Evolutionary conservation across 129 eudicot species (phyloP).

Genomic region (Sambucus nigra): DNA sequence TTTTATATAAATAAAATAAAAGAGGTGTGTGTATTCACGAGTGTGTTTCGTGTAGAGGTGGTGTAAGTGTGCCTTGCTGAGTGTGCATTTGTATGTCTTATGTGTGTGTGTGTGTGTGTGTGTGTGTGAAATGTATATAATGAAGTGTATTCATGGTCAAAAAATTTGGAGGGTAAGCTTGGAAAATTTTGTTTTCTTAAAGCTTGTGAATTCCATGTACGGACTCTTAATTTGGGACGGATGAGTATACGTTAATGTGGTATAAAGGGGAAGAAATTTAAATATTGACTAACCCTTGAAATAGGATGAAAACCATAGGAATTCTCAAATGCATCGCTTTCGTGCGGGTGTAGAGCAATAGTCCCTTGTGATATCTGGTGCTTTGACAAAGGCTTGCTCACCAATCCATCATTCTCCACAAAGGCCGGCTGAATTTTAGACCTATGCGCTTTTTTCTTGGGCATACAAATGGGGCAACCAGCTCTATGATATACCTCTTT

Average conservation of each 20-base stretch:
- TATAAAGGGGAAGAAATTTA: background rate
- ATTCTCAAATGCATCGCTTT: conserved; percentile 44
- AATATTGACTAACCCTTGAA: conserved; percentile 54
- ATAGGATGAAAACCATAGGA: conserved; percentile 32
- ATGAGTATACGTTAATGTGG: background rate
- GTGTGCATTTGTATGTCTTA: no score
- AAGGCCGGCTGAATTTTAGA: conserved; percentile 30
- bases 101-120: no score
- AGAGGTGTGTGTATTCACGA: no score
- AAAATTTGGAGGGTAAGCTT: no score
- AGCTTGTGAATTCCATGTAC: no score
- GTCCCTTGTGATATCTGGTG: conserved; percentile 34
- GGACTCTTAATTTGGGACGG: no score
- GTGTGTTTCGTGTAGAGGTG: no score
- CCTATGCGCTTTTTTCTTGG: conserved; percentile 43
- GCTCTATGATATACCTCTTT: conserved; percentile 21
- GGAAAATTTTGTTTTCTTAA: no score
- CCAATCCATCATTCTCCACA: conserved; percentile 45
- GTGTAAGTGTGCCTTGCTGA: no score
- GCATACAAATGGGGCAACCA: conserved; percentile 87
- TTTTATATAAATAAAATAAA: no score
- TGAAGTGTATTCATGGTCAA: no score
- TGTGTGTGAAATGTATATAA: no score
- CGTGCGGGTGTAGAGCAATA: conserved; percentile 33
- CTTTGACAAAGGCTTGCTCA: conserved; percentile 32